A percentile compares a stretch with the other conserved stretches of the same genome.
Conservation (phyloP, 495 filamentous ascomycete species). For the Penicillium coffeae region DNA sequence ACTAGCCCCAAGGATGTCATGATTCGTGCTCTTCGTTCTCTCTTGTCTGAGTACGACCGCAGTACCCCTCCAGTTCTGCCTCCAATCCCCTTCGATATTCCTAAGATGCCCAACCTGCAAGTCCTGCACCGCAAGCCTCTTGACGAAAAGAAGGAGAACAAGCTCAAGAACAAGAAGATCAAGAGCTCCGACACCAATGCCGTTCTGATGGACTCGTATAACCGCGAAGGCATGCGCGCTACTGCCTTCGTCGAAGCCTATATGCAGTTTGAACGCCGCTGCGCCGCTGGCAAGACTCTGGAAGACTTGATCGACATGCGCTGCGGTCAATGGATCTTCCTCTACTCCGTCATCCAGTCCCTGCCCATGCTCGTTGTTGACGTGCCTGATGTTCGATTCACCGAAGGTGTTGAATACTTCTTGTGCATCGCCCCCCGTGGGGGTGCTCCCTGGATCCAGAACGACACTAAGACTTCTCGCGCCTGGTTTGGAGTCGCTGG, state of each 20-base stretch:
- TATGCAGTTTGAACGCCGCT: conserved; percentile 76
- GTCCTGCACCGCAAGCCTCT: conserved; percentile 56
- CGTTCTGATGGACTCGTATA: conserved; percentile 71
- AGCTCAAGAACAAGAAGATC: conserved; percentile 62
- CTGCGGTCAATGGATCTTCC: conserved; percentile 88
- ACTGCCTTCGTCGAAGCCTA: conserved; percentile 74
- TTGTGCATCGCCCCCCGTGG: conserved; percentile 86
- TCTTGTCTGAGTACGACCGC: conserved; percentile 83
- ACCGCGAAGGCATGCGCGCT: conserved; percentile 60
- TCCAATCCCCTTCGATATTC: conserved; percentile 87
- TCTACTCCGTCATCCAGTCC: conserved; percentile 86
- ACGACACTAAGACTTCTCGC: conserved; percentile 59
- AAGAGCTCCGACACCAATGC: conserved; percentile 72
- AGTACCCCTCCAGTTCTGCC: conserved; percentile 85
- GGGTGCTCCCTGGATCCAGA: conserved; percentile 79
- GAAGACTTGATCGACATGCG: conserved; percentile 74
- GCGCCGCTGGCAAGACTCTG: conserved; percentile 64
- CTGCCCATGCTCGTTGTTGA: conserved; percentile 88
- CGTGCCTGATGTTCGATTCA: conserved; percentile 71
- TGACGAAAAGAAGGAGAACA: conserved; percentile 65
- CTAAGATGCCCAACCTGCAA: conserved; percentile 67
- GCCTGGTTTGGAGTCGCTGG: conserved; percentile 79
- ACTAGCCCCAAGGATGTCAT: conserved; percentile 43
- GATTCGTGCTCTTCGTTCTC: conserved; percentile 58
- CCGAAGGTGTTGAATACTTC: conserved; percentile 89